Percentiles rank a stretch among this genome's conserved stretches.
Evolutionary conservation across 495 filamentous ascomycete species (phyloP).

Genomic region (Neurospora terricola): DNA sequence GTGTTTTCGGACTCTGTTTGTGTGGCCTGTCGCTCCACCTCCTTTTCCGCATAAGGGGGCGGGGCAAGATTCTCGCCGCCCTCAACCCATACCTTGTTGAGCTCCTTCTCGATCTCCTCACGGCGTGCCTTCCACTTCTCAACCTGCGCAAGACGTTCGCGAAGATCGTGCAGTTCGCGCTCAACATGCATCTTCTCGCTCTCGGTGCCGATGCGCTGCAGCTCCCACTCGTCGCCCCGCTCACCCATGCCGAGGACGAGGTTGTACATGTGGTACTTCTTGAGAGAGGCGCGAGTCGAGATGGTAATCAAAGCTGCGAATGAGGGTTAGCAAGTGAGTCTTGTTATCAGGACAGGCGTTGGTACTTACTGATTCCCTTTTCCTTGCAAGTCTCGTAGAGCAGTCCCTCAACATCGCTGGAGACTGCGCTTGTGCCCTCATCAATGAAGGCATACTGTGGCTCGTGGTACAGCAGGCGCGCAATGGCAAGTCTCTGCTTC

Average conservation of each 20-base stretch:
- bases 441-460: constrained; percentile 90
- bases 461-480: constrained; percentile 86
- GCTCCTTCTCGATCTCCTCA: constrained; percentile 55
- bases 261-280: constrained; percentile 89
- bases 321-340: constrained; percentile 13
- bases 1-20: background rate
- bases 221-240: constrained; percentile 62
- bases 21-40: constrained; percentile 7
- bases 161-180: constrained; percentile 75
- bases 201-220: constrained; percentile 86
- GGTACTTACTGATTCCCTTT: constrained; percentile 70
- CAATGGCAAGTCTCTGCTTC: constrained; percentile 91
- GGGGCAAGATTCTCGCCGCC: constrained; percentile 30
- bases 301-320: constrained; percentile 72
- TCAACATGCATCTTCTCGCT: constrained; percentile 85
- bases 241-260: constrained; percentile 69
- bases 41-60: constrained; percentile 29
- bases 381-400: constrained; percentile 89
- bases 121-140: constrained; percentile 73
- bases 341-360: background rate
- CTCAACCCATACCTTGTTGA: constrained; percentile 48
- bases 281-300: constrained; percentile 82
- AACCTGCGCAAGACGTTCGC: constrained; percentile 67
- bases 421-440: constrained; percentile 90
- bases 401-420: constrained; percentile 86